Conservation (phyloP, 2,329 filamentous ascomycete genomes). For the Fusarium globosum region DNA sequence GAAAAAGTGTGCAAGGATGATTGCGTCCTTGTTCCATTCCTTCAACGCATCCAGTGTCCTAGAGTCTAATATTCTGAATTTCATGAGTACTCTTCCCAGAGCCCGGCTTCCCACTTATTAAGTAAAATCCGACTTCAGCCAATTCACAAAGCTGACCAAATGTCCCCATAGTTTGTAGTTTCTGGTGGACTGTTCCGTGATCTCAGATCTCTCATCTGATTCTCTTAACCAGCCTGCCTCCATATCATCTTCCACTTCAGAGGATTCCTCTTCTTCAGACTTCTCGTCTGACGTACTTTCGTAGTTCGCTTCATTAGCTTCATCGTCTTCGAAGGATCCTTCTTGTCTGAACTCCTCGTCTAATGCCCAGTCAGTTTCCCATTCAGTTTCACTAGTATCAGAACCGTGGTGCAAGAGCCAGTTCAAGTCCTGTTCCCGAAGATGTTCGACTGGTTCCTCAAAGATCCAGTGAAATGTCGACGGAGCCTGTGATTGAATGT, state of each 20-base stretch:
- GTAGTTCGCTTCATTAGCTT: too few species aligned
- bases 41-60: neutral
- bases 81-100: neutral
- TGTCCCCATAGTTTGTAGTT: fast-evolving
- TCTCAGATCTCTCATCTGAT: too few species aligned
- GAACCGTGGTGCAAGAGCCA: too few species aligned
- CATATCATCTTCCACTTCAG: fast-evolving
- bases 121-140: neutral
- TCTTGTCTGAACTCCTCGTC: too few species aligned
- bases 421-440: fast-evolving
- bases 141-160: neutral
- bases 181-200: fast-evolving
- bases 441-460: neutral
- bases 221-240: fast-evolving
- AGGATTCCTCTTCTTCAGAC: fast-evolving
- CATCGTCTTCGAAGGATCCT: too few species aligned
- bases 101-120: neutral
- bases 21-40: neutral
- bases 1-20: neutral
- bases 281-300: too few species aligned
- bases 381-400: neutral
- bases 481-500: neutral
- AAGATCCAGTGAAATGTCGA: neutral
- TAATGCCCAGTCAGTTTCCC: too few species aligned
- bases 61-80: neutral